A percentile compares a stretch with the other conserved stretches of the same genome.
These are phyloP conservation scores for Hibiscus syriacus DNA, from an alignment of 345 rosid species.

Conservation along the genomic window DNA sequence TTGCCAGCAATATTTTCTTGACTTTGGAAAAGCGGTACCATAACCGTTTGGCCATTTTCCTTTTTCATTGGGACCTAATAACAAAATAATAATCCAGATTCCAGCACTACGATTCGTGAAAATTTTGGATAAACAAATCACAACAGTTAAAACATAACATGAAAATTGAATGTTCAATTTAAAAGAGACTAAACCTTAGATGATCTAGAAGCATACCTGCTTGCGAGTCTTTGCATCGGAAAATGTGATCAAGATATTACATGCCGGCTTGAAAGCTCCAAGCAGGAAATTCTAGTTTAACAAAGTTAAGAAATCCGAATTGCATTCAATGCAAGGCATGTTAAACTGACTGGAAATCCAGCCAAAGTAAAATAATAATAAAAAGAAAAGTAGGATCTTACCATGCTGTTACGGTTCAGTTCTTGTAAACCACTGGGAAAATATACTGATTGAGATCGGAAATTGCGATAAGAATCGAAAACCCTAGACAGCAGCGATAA, in stretches of 20 bases:
- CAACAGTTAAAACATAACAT: neutral
- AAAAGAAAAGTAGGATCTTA: neutral
- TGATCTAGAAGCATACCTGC: conserved; percentile 40
- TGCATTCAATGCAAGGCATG: neutral
- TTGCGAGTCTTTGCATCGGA: conserved; percentile 77
- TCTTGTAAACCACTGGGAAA: neutral
- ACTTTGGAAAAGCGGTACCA: conserved; percentile 82
- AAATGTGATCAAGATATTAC: conserved; percentile 64
- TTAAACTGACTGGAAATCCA: neutral
- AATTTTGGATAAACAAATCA: neutral
- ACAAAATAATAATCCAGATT: conserved; percentile 3
- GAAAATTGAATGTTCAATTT: neutral
- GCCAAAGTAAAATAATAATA: neutral
- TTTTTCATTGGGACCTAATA: conserved; percentile 80
- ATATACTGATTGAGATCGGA: neutral
- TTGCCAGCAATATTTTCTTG: conserved; percentile 91
- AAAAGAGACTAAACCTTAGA: neutral
- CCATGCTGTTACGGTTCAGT: conserved; percentile 5
- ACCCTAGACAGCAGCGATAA: neutral
- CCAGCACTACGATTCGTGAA: neutral
- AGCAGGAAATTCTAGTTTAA: conserved; percentile 64
- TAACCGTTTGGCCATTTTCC: conserved; percentile 86
- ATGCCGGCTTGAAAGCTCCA: conserved; percentile 95
- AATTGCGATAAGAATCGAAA: neutral
- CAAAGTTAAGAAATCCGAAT: neutral